These are phyloP conservation scores for Xylariomycetidae sp. DNA, from an alignment of 2,329 filamentous ascomycete genomes.

Conservation along the genomic window DNA sequence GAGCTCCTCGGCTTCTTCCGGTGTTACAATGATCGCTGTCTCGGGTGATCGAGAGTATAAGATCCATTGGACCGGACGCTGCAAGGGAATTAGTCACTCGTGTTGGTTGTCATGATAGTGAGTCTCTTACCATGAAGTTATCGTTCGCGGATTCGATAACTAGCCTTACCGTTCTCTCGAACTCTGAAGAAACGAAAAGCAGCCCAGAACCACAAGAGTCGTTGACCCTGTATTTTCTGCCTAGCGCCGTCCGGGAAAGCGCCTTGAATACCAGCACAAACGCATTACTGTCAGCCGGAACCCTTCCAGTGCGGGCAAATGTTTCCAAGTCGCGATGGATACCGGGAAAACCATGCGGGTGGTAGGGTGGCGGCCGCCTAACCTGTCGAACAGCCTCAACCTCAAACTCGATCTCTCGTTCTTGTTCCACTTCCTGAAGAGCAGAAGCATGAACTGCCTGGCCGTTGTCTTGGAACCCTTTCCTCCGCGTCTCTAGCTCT, in stretches of 20 bases:
- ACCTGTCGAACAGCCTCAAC: conserved; percentile 53
- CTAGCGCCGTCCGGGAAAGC: conserved; percentile 31
- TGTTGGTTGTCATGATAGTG: conserved; percentile 9
- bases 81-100: conserved; percentile 10
- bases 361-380: conserved; percentile 39
- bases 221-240: conserved; percentile 28
- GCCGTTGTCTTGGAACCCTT: conserved; percentile 31
- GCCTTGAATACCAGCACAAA: conserved; percentile 38
- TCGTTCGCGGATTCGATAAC: conserved; percentile 22
- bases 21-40: conserved; percentile 51
- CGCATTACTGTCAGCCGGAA: conserved; percentile 30
- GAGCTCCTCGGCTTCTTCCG: conserved; percentile 57
- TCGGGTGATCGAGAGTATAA: conserved; percentile 44
- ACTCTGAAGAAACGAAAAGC: conserved; percentile 41
- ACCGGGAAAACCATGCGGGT: conserved; percentile 35
- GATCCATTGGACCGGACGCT: conserved; percentile 55
- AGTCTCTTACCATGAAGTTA: conserved; percentile 28
- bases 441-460: conserved; percentile 43
- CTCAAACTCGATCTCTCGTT: conserved; percentile 55
- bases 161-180: conserved; percentile 38
- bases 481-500: conserved; percentile 28
- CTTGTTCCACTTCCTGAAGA: conserved; percentile 56
- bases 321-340: conserved; percentile 41
- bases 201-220: conserved; percentile 9
- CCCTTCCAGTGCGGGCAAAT: conserved; percentile 41